These are phyloP conservation scores for Candida tibetensis DNA, from an alignment of 805 yeast genomes.

Conservation along the genomic window DNA sequence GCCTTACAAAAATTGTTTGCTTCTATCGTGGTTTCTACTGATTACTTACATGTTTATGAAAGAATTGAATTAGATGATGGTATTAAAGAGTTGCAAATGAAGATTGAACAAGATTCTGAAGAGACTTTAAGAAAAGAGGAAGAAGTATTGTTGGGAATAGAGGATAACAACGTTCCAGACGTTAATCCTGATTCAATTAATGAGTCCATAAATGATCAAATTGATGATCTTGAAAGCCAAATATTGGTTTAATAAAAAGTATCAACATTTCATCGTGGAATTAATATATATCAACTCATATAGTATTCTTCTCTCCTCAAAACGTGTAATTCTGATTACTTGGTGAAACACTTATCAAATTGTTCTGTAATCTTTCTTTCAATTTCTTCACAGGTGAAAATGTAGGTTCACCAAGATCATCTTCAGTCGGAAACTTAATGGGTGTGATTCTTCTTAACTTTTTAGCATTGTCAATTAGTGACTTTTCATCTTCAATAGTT, in stretches of 20 bases:
- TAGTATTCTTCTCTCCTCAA: not conserved
- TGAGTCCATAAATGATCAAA: constrained; percentile 10
- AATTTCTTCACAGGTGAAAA: constrained; percentile 31
- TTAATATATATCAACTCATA: too few relatives aligned
- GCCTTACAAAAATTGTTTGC: constrained; percentile 13
- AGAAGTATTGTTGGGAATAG: not conserved
- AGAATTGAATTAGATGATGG: constrained; percentile 17
- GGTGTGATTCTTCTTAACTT: constrained; percentile 34
- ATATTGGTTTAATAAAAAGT: too few relatives aligned
- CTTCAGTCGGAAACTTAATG: constrained; percentile 33
- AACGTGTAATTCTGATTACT: constrained; percentile 1
- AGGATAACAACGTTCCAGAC: constrained; percentile 3
- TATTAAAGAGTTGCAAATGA: constrained; percentile 3
- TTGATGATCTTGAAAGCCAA: constrained; percentile 9
- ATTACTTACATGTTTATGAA: constrained; percentile 30
- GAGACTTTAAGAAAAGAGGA: not conserved
- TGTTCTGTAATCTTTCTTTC: constrained; percentile 19
- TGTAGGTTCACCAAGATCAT: constrained; percentile 21
- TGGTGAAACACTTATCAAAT: constrained; percentile 1
- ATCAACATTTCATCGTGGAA: too few relatives aligned
- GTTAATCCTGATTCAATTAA: constrained; percentile 9
- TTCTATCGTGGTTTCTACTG: constrained; percentile 17
- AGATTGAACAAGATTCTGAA: not conserved
- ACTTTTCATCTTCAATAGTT: constrained; percentile 13
- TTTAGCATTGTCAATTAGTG: constrained; percentile 33